Conservation (phyloP, 352 stramenopile genomes). For the Thraustotheca clavata region DNA sequence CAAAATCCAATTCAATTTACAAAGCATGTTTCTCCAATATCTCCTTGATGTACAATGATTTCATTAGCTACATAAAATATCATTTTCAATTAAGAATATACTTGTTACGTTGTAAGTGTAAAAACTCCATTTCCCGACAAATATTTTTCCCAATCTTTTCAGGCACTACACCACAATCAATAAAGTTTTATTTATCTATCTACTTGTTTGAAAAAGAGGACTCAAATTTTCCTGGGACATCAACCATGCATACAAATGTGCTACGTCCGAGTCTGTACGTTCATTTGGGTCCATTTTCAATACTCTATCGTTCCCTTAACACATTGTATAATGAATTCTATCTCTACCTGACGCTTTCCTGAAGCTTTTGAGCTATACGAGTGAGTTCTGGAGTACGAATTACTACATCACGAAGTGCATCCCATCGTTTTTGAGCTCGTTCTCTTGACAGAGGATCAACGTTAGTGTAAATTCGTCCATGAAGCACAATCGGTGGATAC, state of each 20-base stretch:
- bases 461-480: conserved; percentile 17
- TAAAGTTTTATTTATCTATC: neutral
- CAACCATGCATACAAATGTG: conserved; percentile 58
- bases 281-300: conserved; percentile 20
- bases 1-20: conserved; percentile 26
- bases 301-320: neutral
- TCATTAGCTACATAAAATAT: conserved; percentile 28
- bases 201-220: conserved; percentile 68
- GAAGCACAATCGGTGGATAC: conserved; percentile 6
- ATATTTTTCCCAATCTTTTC: conserved; percentile 77
- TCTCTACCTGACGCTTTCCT: conserved; percentile 16
- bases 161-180: conserved; percentile 30
- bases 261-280: conserved; percentile 15
- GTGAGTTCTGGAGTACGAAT: conserved; percentile 20
- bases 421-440: conserved; percentile 20
- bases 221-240: conserved; percentile 85
- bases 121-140: conserved; percentile 82
- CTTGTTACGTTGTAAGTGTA: conserved; percentile 35
- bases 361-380: conserved; percentile 20
- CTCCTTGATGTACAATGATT: conserved; percentile 72
- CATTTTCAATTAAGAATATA: neutral
- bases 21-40: conserved; percentile 82
- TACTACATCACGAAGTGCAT: conserved; percentile 17
- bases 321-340: neutral
- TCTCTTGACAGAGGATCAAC: conserved; percentile 11